phyloP scores from a whole-genome alignment of 2,329 filamentous ascomycete species.

The Ceratocystis papillata region DNA sequence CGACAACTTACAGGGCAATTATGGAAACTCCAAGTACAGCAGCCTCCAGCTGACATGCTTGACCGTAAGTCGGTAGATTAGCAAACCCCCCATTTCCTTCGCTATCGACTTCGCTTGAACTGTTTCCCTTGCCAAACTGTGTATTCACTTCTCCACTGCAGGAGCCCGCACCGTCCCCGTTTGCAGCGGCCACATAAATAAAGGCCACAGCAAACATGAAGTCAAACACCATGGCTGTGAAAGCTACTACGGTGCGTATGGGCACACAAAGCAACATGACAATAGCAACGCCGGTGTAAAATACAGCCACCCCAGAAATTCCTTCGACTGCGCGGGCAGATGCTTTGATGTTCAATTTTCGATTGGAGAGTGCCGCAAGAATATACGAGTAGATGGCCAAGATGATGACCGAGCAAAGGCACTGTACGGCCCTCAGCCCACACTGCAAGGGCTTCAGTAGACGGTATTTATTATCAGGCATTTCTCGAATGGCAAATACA shows the following conservation, averaged over 20 bases:
- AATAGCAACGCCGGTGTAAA: slow-evolving; percentile 65
- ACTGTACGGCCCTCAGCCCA: slow-evolving; percentile 61
- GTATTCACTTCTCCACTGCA: slow-evolving; percentile 54
- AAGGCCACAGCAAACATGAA: slow-evolving; percentile 64
- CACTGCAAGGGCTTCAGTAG: slow-evolving; percentile 57
- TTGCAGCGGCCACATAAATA: slow-evolving; percentile 70
- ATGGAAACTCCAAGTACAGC: slow-evolving; percentile 69
- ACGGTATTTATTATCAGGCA: slow-evolving; percentile 19
- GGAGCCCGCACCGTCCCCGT: slow-evolving; percentile 53
- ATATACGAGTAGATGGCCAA: slow-evolving; percentile 78
- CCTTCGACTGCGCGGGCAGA: slow-evolving; percentile 66
- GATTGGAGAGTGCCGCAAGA: slow-evolving; percentile 58
- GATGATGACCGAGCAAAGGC: slow-evolving; percentile 60
- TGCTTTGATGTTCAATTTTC: slow-evolving; percentile 50
- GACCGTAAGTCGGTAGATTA: slow-evolving; percentile 37
- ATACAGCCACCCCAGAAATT: slow-evolving; percentile 59
- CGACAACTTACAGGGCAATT: slow-evolving; percentile 52
- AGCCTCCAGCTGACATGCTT: slow-evolving; percentile 63
- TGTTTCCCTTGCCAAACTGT: slow-evolving; percentile 54
- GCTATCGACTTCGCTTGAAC: slow-evolving; percentile 25
- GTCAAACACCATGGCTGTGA: slow-evolving; percentile 65
- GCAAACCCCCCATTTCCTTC: slow-evolving; percentile 36
- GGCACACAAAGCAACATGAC: slow-evolving; percentile 70
- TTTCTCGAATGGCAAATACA: not conserved
- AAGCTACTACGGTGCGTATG: slow-evolving; percentile 60